Base-by-base conservation (phyloP, 2,329 filamentous ascomycete genomes). In the Escovopsis weberi region DNA sequence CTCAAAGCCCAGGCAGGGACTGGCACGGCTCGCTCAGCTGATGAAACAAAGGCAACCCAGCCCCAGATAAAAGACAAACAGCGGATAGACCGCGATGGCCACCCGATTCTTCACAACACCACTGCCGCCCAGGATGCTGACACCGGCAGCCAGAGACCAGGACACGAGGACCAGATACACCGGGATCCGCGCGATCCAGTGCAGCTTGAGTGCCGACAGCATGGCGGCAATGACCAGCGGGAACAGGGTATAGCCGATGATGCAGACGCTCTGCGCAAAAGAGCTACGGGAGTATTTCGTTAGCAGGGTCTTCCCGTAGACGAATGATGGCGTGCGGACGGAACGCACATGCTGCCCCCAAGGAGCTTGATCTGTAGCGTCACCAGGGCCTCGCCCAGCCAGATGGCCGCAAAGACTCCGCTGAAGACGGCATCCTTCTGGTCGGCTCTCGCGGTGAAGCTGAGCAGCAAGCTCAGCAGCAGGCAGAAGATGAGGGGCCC, bases 181-280 rank as follows among this genome's bases (percentile, higher is more conserved):
- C 1, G 91, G 91, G 58, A 96, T 85, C 44, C 91, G 75, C 6
- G 82, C 77, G 50, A 96, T 83, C 53, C 78, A 82, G 36, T 80
- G 82, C 7, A 96, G 72, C 40, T 77, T 72, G 30, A 98, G 58
- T 1, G 89, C 89, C 43, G 87, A 94, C 49, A 98, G 76, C 41
- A 95, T 67, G 2, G 89, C 80, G 7, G 93, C 93, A 51, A 98
- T 84, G 53, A 96, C 91, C 42, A 98, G 76, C 2, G 91, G 91
- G 66, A 98, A 98, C 43, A 98, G 76, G 1, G 91, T 98, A 64
- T 98, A 98, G 38, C 91, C 91, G 59, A 98, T 98, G 54, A 98
- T 93, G 62, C 88, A 96, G 51, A 98, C 77, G 45, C 87, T 94
- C 63, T 98, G 91, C 57, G 94, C 91, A 62, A 98, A 98, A 15